phyloP scores from a whole-genome alignment of 225 moss, liverwort and hornwort species.

The Climacium dendroides region DNA sequence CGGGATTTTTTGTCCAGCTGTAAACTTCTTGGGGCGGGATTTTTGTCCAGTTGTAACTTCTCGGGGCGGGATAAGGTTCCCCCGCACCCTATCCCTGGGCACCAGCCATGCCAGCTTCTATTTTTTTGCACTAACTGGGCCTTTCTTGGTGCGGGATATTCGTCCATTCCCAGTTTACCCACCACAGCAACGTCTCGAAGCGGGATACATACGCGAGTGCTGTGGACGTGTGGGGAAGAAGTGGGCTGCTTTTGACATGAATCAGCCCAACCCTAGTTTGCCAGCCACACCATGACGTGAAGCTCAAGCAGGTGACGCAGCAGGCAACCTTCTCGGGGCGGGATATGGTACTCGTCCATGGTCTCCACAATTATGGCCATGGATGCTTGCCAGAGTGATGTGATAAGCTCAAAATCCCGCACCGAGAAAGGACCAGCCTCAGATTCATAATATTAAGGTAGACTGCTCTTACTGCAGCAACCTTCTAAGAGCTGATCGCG shows the following conservation, averaged over 20 bases:
- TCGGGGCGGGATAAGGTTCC: neutral
- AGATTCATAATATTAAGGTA: neutral
- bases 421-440: neutral
- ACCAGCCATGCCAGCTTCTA: neutral
- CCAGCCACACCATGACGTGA: neutral
- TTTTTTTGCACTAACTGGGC: neutral
- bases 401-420: neutral
- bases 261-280: neutral
- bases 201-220: neutral
- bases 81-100: neutral
- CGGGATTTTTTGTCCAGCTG: neutral
- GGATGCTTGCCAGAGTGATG: neutral
- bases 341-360: neutral
- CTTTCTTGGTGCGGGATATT: neutral
- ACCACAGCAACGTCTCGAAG: neutral
- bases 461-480: no score
- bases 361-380: neutral
- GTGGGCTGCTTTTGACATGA: neutral
- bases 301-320: neutral
- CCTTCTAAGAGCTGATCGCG: no score
- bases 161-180: neutral
- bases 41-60: neutral
- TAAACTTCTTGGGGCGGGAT: neutral
- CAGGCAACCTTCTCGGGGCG: neutral
- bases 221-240: neutral